A percentile compares a stretch with the other conserved stretches of the same genome.
These are phyloP conservation scores for Pyronema omphalodes DNA, from an alignment of 495 filamentous ascomycete genomes.

Conservation along the genomic window DNA sequence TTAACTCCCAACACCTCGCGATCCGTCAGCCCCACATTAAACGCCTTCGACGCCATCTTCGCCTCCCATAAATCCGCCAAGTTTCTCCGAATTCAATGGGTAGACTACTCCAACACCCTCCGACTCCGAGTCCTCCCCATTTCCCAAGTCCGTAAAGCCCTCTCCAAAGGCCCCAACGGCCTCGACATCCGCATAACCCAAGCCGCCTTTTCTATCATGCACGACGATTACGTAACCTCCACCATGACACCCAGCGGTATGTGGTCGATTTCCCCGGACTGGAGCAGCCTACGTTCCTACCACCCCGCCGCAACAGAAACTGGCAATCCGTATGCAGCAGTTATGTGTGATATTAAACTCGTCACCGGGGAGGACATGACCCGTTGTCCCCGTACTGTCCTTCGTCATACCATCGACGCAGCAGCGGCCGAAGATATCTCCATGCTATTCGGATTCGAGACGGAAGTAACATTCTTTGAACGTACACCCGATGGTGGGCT, in stretches of 20 bases:
- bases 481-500: slow-evolving; percentile 16
- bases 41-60: neutral
- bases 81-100: slow-evolving; percentile 55
- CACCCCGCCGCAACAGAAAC: slow-evolving; percentile 26
- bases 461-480: slow-evolving; percentile 56
- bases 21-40: no score
- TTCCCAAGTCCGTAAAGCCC: neutral
- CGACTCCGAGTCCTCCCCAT: slow-evolving; percentile 43
- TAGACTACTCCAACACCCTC: slow-evolving; percentile 55
- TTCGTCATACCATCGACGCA: slow-evolving; percentile 32
- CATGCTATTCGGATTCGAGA: slow-evolving; percentile 60
- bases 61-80: slow-evolving; percentile 26
- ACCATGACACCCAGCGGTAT: slow-evolving; percentile 29
- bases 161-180: slow-evolving; percentile 10
- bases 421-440: slow-evolving; percentile 27
- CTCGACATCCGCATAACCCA: slow-evolving; percentile 37
- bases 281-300: slow-evolving; percentile 38
- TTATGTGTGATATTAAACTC: slow-evolving; percentile 40
- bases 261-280: slow-evolving; percentile 42
- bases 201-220: slow-evolving; percentile 39
- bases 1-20: slow-evolving; percentile 1
- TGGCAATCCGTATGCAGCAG: slow-evolving; percentile 31
- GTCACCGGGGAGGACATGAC: slow-evolving; percentile 27
- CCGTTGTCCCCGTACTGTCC: slow-evolving; percentile 41
- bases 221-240: slow-evolving; percentile 29